Base-by-base conservation (phyloP, 2,329 filamentous ascomycete genomes). In the Phoma sp. region DNA sequence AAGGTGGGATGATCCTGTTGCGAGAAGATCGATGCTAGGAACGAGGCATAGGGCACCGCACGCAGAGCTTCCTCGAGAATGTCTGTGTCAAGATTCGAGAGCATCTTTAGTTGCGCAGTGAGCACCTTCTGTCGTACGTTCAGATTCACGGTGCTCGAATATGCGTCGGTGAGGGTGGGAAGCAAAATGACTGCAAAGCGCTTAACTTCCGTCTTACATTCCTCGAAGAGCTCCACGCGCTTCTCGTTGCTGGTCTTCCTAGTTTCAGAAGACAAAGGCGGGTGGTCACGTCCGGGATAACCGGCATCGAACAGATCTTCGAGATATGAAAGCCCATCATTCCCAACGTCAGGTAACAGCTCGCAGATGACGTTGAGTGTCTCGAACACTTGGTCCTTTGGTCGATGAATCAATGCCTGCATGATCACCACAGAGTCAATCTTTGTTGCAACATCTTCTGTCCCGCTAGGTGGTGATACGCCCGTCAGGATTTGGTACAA, bases 301-400 rank as follows among this genome's bases (percentile, higher is more conserved):
- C 79, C 79, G 18, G 79, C 76, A 66, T 81, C 79, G 42, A 73
- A 68, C 14, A 83, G 69, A 48, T 80, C 78, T 46, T 85, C 81
- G 15, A 82, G 69, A 56, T 80, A 81, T n/a, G 76, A 77, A 5
- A 82, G 72, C 30, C 78, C 78, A 45, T 84, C 80, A 42, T 81
- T 82, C 11, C 88, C 87, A 14, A 93, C 80, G 42, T 85, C 87
- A 1, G 93, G 93, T 29, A 99, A 82, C 25, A 99, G 81, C 77
- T 99, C 95, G 78, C 95, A 97, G 60, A 99, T 92, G 60, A 99
- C 92, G 72, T 98, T 98, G 59, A 99, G 83, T 1, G 96, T 97
- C 79, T 99, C 95, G 64, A 93, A 95, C 15, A 99, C 91, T 76
- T 99, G 95, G 64, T 99, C 96, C 51, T 93, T 88, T 6, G 95